Evolutionary conservation across 2,329 filamentous ascomycete genomes (phyloP).

Genomic region (Macrophomina tecta): DNA sequence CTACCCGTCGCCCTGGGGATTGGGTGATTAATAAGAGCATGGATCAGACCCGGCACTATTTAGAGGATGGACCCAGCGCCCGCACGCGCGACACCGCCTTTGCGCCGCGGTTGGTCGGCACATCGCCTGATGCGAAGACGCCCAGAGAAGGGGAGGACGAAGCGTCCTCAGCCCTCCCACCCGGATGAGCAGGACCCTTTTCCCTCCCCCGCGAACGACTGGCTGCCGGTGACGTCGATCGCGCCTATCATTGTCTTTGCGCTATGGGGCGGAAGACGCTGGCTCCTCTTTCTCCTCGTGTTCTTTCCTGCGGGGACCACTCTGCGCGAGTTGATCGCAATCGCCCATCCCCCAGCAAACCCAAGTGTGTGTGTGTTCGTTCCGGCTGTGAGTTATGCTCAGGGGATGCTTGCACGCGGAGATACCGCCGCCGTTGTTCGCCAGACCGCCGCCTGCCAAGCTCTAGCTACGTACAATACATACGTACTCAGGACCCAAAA

Average conservation of each 20-base stretch:
- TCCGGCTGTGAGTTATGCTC: background rate
- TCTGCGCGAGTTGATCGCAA: constrained; percentile 22
- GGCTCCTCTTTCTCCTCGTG: constrained; percentile 2
- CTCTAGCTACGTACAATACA: too few species aligned
- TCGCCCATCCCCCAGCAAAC: background rate
- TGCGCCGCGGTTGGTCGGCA: constrained; percentile 1
- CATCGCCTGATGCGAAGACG: background rate
- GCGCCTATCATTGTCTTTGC: background rate
- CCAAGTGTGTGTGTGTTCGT: background rate
- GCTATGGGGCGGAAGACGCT: background rate
- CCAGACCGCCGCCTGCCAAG: background rate
- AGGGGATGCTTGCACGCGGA: constrained; percentile 5
- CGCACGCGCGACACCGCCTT: background rate
- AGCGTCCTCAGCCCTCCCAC: background rate
- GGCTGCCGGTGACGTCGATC: constrained; percentile 18
- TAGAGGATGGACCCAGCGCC: constrained; percentile 12
- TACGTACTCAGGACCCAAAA: too few species aligned
- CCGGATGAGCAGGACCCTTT: background rate
- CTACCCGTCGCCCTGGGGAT: constrained; percentile 1
- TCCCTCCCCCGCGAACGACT: background rate
- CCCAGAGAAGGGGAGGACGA: background rate
- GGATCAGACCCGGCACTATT: constrained; percentile 11
- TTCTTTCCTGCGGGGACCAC: constrained; percentile 3
- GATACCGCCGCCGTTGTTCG: background rate
- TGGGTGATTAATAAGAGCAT: constrained; percentile 11